Base-by-base conservation (phyloP, 2,329 filamentous ascomycete species). In the Sarocladiaceae sp. region DNA sequence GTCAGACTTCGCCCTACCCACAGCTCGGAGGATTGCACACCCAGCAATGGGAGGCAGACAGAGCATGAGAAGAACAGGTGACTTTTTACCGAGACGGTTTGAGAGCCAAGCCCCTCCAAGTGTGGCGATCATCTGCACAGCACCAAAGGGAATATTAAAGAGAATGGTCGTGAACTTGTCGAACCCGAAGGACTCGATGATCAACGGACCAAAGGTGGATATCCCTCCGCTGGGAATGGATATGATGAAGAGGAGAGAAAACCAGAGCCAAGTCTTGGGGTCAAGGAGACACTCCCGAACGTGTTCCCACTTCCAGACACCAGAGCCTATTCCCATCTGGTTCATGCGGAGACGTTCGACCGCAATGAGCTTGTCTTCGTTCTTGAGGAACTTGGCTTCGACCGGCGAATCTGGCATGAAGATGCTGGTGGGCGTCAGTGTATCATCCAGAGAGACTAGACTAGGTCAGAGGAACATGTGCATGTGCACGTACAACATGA, bases 351-450 rank as follows among this genome's bases (percentile, higher is more conserved):
- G 60, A 42, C 81, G 70, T 59, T 85, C 81, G 11, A 84, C 73
- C 0, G 82, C 80, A 10, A 84, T 66, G 0, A 82, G 59, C 52
- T 79, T 83, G 42, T 86, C 82, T 13, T 78, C 69, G 3, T 77
- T 72, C 0, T 66, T 71, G 2, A 86, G 69, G 47, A 83, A 85
- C 18, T 75, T 79, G 1, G 81, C 75, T 20, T 79, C 73, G 59
- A 83, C 76, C 0, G 84, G 83, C 0, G 80, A 83, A 57, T 87
- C 84, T 0, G 84, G 84, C 73, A 87, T 82, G 50, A 78, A 76
- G 17, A 76, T 39, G 52, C 58, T 57, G 8, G 7, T 26, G 39
- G 52, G 3, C 49, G 40, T 28, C 4, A 8, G 12, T 22, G 15
- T 3, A 35, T 20, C 4, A n/a, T 26, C 12, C 3, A 22, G 31